Conservation (phyloP, 1,284 basidiomycete species). For the Singerocomus rubriflavus region DNA sequence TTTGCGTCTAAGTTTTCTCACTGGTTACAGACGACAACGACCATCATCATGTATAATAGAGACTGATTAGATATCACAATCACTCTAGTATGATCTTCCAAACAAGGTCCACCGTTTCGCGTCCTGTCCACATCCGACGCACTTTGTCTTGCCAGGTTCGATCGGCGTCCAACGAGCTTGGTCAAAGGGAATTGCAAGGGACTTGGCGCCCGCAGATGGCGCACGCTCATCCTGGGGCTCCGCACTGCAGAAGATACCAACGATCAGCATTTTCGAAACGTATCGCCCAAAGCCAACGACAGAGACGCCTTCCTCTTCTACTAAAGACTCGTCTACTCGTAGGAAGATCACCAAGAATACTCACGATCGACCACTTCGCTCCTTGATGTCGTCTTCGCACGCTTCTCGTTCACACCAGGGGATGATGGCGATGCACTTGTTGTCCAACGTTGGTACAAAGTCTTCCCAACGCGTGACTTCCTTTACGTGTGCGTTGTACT, state of each 20-base stretch:
- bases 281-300: not conserved
- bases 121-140: conserved; percentile 78
- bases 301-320: not conserved
- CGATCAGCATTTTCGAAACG: conserved; percentile 7
- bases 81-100: conserved; percentile 68
- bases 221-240: conserved; percentile 91
- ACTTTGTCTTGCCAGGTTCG: conserved; percentile 78
- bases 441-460: conserved; percentile 86
- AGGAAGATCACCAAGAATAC: conserved; percentile 36
- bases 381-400: conserved; percentile 99
- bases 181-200: conserved; percentile 95
- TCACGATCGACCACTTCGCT: conserved; percentile 82
- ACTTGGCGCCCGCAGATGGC: conserved; percentile 98
- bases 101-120: conserved; percentile 94
- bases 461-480: conserved; percentile 87
- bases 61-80: not conserved
- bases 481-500: conserved; percentile 74
- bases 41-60: not conserved
- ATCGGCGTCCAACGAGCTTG: conserved; percentile 80
- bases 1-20: no score
- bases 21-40: no score
- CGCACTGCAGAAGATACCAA: conserved; percentile 43
- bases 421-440: conserved; percentile 85
- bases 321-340: not conserved
- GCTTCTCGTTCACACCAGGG: conserved; percentile 96